Percentiles rank a stretch among this genome's conserved stretches.
Conservation (phyloP, 2,329 filamentous ascomycete genomes). For the Ascochyta lentis region DNA sequence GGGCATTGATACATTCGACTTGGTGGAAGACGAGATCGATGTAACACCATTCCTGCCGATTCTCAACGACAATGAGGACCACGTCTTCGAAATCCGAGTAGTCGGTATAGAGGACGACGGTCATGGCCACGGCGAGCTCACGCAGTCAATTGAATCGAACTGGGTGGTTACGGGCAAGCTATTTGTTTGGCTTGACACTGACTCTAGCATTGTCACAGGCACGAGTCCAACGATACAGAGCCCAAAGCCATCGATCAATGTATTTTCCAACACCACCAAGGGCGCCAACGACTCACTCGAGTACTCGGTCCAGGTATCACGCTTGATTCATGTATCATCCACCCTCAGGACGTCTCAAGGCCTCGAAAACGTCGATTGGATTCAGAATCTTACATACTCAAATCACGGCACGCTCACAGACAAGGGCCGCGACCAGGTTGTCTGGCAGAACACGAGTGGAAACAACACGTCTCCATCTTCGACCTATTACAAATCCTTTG, state of each 20-base stretch:
- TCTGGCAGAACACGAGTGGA: conserved; percentile 60
- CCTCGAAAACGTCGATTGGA: conserved; percentile 58
- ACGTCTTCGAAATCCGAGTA: conserved; percentile 73
- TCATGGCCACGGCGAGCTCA: conserved; percentile 56
- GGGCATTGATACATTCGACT: conserved; percentile 78
- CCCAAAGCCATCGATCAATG: conserved; percentile 55
- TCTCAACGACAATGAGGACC: conserved; percentile 68
- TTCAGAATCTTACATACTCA: conserved; percentile 63
- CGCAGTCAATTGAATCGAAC: conserved; percentile 65
- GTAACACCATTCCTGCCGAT: conserved; percentile 77
- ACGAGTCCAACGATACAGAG: conserved; percentile 42
- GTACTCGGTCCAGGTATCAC: conserved; percentile 64
- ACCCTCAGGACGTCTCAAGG: conserved; percentile 59
- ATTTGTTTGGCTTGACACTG: conserved; percentile 73
- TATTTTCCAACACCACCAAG: conserved; percentile 59
- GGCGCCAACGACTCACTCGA: conserved; percentile 62
- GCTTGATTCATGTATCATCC: conserved; percentile 62
- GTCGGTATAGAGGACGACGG: conserved; percentile 68
- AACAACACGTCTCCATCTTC: conserved; percentile 48
- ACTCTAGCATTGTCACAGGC: conserved; percentile 61
- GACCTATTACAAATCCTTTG: conserved; percentile 55
- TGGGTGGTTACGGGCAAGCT: conserved; percentile 83
- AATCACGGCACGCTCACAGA: conserved; percentile 64
- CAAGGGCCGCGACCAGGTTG: conserved; percentile 62
- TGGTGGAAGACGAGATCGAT: conserved; percentile 82